Conservation (phyloP, 106 monocot genomes). For the Acanthochlamys bracteata region DNA sequence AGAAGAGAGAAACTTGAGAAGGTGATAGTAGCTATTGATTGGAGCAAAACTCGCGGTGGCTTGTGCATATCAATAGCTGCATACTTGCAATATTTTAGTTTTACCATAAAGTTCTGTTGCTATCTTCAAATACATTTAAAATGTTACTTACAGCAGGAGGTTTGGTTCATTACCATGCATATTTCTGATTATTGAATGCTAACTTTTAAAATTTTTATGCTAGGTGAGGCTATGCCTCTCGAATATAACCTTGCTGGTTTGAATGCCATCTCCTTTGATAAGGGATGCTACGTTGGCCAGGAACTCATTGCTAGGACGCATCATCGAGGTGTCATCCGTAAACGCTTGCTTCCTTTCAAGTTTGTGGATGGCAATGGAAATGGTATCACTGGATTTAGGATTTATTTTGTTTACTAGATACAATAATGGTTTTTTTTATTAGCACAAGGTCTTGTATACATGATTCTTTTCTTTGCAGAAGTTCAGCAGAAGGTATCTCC, state of each 20-base stretch:
- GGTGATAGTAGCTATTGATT: too few relatives aligned
- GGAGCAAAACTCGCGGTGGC: too few relatives aligned
- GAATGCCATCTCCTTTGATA: constrained; percentile 92
- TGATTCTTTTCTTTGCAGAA: constrained; percentile 22
- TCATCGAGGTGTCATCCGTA: constrained; percentile 91
- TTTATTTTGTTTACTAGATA: background rate
- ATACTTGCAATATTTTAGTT: too few relatives aligned
- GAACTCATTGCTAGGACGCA: constrained; percentile 92
- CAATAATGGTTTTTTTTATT: background rate
- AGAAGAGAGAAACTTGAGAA: too few relatives aligned
- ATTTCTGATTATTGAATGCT: background rate
- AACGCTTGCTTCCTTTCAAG: constrained; percentile 77
- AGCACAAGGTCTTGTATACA: background rate
- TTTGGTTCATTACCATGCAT: background rate
- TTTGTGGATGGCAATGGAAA: constrained; percentile 35
- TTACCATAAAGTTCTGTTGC: too few relatives aligned
- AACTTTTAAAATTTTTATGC: background rate
- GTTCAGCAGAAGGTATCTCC: constrained; percentile 47
- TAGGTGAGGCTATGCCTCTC: constrained; percentile 92
- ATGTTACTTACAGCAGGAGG: background rate
- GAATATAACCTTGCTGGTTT: constrained; percentile 86
- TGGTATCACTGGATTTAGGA: constrained; percentile 24
- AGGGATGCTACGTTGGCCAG: constrained; percentile 97
- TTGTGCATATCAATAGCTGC: too few relatives aligned
- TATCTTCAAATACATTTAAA: too few relatives aligned